A percentile compares a stretch with the other conserved stretches of the same genome.
Conservation (phyloP, 2,329 filamentous ascomycete genomes). For the Alternaria postmessia region DNA sequence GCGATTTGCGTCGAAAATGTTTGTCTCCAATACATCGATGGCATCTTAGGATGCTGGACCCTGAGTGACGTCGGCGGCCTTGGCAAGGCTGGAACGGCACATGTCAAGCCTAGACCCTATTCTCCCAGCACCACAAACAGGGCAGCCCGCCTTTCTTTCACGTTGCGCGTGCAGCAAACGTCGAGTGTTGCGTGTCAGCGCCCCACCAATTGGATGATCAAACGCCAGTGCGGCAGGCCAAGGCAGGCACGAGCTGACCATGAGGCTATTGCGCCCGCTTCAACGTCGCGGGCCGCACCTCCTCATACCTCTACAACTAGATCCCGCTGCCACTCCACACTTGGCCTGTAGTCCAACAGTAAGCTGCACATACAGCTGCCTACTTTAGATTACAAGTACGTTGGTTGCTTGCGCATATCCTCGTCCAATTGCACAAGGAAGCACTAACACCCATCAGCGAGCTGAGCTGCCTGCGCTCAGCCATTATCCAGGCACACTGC, state of each 20-base stretch:
- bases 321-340: constrained; percentile 10
- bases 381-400: background rate
- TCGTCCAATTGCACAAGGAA: background rate
- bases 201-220: constrained; percentile 29
- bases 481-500: constrained; percentile 6
- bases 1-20: background rate
- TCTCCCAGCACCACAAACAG: constrained; percentile 8
- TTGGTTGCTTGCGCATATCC: background rate
- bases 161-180: constrained; percentile 9
- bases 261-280: constrained; percentile 23
- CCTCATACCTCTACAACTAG: constrained; percentile 11
- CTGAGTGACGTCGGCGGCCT: constrained; percentile 27
- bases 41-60: constrained; percentile 17
- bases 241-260: constrained; percentile 26
- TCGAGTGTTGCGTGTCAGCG: constrained; percentile 12
- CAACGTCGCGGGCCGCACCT: constrained; percentile 29
- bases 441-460: constrained; percentile 23
- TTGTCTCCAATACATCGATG: background rate
- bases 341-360: background rate
- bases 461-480: constrained; percentile 21
- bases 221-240: constrained; percentile 34
- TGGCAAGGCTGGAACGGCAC: constrained; percentile 17
- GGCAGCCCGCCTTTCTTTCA: background rate
- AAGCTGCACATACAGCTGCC: background rate
- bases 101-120: constrained; percentile 5